Evolutionary conservation across 441 rosid genomes (phyloP).

Genomic region (Populus hybrid): DNA sequence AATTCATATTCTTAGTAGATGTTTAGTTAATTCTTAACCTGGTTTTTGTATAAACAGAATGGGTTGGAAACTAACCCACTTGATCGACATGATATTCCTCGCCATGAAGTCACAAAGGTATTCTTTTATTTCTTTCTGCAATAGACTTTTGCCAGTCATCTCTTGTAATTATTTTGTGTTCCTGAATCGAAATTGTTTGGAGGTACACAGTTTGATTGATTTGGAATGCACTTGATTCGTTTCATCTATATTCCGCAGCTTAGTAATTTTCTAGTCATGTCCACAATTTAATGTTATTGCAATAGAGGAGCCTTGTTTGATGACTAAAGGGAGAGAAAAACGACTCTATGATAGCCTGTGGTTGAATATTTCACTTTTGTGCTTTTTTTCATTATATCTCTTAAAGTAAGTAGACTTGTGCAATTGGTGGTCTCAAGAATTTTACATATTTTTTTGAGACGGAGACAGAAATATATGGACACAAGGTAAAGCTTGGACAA

Average conservation of each 20-base stretch:
- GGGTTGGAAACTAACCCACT: slow-evolving; percentile 42
- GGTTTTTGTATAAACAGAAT: slow-evolving; percentile 33
- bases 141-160: neutral
- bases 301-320: neutral
- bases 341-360: neutral
- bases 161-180: neutral
- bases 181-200: neutral
- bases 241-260: neutral
- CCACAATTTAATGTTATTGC: neutral
- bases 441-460: neutral
- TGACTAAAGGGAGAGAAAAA: neutral
- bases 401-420: slow-evolving; percentile 5
- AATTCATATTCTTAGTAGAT: neutral
- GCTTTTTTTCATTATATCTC: slow-evolving; percentile 6
- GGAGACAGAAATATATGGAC: neutral
- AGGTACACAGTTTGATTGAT: neutral
- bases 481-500: neutral
- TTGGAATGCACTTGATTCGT: neutral
- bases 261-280: neutral
- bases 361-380: slow-evolving; percentile 6
- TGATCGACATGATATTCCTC: slow-evolving; percentile 65
- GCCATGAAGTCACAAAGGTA: slow-evolving; percentile 68
- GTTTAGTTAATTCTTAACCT: neutral
- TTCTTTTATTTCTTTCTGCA: neutral
- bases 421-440: slow-evolving; percentile 1